Base-by-base conservation (phyloP, 2,329 filamentous ascomycete species). In the Westerdykella ornata region DNA sequence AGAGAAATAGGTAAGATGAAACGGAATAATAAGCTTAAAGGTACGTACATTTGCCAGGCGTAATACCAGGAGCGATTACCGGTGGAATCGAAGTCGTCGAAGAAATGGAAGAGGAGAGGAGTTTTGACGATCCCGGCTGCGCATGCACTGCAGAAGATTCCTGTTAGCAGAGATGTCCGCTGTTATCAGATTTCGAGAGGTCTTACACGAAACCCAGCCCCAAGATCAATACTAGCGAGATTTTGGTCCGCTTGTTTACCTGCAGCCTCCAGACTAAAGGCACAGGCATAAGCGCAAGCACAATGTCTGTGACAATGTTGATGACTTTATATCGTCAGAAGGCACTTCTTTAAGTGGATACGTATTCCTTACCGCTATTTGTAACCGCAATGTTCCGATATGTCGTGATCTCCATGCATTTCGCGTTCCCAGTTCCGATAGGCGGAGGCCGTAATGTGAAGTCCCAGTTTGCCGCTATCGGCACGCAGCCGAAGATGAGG, bases 261-360 rank as follows among this genome's bases (percentile, higher is more conserved):
- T 72, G 65, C 5, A 74, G 59, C 1, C 56, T 57, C 4, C 59
- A 56, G 0, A 76, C 59, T 1, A 72, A 68, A 1, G 60, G 62
- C 28, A 75, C 57, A 1, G 73, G 73, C 1, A 76, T 58, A 0
- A 59, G 38, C 5, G 75, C 60, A 30, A 75, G 69, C 52, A 68
- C 68, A 26, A 70, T 44, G 42, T 76, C 73, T 3, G 73, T 68
- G 5, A 72, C 6, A 29, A 75, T 73, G 48, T 74, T 74, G 49
- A 70, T 65, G 14, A 54, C 54, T 7, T 67, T 31, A 37, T 12
- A 17, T 14, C 7, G 39, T 42, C 7, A 45, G 43, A 20, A 36
- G 22, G 13, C 8, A 6, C 30, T 3, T 8, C 8, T 3, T 17
- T 15, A 11, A 15, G 7, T 15, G 13, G 32, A 7, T 15, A 17